Conservation (phyloP, 2,329 filamentous ascomycete genomes). For the Cladobotryum mycophilum region DNA sequence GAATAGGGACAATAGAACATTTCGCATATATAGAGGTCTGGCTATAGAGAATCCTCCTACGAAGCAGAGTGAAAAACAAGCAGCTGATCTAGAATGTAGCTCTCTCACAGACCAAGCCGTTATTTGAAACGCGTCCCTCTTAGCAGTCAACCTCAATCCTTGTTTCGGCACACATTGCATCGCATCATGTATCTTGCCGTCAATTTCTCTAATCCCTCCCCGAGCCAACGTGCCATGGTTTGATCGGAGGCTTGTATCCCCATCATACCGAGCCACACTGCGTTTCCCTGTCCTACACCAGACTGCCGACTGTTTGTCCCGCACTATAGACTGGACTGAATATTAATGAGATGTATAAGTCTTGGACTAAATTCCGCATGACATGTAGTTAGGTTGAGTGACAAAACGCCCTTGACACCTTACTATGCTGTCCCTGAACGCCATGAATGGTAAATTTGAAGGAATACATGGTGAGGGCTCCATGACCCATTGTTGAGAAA, state of each 20-base stretch:
- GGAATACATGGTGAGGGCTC: conserved; percentile 42
- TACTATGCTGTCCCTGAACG: conserved; percentile 54
- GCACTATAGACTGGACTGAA: conserved; percentile 10
- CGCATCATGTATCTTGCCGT: conserved; percentile 6
- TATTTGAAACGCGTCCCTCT: conserved; percentile 6
- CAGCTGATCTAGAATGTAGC: conserved; percentile 8
- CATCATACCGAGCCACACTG: neutral
- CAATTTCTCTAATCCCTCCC: neutral
- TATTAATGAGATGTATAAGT: conserved; percentile 34
- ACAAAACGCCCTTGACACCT: conserved; percentile 49
- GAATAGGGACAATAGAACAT: conserved; percentile 10
- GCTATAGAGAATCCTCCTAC: conserved; percentile 17
- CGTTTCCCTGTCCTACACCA: neutral
- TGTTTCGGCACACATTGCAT: conserved; percentile 8
- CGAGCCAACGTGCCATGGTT: neutral
- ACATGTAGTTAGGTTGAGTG: conserved; percentile 32
- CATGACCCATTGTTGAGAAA: conserved; percentile 17
- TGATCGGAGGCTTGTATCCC: neutral
- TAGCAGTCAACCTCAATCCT: conserved; percentile 5
- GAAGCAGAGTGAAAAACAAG: conserved; percentile 16
- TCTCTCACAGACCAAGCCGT: conserved; percentile 2
- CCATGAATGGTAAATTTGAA: conserved; percentile 43
- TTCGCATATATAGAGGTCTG: conserved; percentile 19
- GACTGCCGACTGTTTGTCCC: neutral
- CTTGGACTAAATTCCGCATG: conserved; percentile 30